Conservation (phyloP, 345 rosid genomes). For the Hibiscus trionum region DNA sequence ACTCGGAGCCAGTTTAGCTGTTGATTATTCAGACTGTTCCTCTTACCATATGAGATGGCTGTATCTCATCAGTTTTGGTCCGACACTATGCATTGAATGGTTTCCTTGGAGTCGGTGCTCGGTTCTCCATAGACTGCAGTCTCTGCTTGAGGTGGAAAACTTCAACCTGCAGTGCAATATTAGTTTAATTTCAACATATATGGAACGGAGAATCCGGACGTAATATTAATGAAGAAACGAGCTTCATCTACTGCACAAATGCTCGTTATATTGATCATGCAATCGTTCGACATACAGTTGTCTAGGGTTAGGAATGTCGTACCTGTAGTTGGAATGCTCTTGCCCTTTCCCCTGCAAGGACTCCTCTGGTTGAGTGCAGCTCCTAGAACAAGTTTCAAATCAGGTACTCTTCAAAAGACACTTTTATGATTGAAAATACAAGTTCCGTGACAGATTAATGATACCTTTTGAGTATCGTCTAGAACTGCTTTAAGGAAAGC, state of each 20-base stretch:
- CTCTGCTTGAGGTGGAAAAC: constrained; percentile 98
- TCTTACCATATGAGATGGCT: not conserved
- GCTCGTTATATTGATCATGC: too few relatives aligned
- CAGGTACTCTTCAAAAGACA: not conserved
- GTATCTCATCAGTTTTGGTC: not conserved
- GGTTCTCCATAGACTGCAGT: constrained; percentile 76
- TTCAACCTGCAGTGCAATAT: constrained; percentile 50
- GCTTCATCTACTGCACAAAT: not conserved
- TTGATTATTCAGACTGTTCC: not conserved
- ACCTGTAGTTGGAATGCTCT: constrained; percentile 97
- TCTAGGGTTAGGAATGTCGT: not conserved
- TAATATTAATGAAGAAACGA: not conserved
- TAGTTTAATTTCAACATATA: constrained; percentile 1
- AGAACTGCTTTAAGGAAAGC: constrained; percentile 92
- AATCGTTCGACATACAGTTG: too few relatives aligned
- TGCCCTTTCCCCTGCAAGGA: constrained; percentile 91
- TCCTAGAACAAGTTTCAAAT: constrained; percentile 35
- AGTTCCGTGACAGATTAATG: not conserved
- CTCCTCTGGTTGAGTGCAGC: constrained; percentile 92
- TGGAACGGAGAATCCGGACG: not conserved
- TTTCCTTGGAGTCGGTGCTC: constrained; percentile 72
- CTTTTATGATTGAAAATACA: not conserved
- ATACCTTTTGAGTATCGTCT: constrained; percentile 93
- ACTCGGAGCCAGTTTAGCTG: not conserved
- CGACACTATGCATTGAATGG: constrained; percentile 45